Base-by-base conservation (phyloP, 495 filamentous ascomycete species). In the Hyaloscypha hepaticicola region DNA sequence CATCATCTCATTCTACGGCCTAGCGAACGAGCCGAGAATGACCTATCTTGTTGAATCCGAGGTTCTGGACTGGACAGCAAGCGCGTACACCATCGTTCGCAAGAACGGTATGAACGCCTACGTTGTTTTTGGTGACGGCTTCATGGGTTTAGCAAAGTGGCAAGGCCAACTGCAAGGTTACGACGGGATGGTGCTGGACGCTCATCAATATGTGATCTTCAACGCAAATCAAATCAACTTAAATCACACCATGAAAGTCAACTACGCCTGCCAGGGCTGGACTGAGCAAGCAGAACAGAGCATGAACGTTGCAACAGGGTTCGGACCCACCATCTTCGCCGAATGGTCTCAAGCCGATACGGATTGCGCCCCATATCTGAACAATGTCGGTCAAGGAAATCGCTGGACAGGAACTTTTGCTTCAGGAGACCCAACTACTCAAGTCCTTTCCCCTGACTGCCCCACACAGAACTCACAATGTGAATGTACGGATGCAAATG, bases 321-420 rank as follows among this genome's bases (percentile, higher is more conserved):
- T 93, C 81, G 96, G 96, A 0, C 95, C 95, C 5, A 97, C 93
- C n/a, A 87, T 98, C 59, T 91, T 94, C 73, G 96, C 94, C 70
- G 96, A 99, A 82, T 99, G 93, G 92, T 92, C 88, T 3, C 95
- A 98, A 81, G 94, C 96, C 50, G 96, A 99, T 73, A 98, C 96
- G 14, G 96, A 99, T 77, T 99, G 96, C 78, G 86, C 92, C 2
- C 66, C 82, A 67, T 87, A 93, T 71, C 83, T 99, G 64, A 98
- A 96, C 75, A 92, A 97, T 74, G 92, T 97, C 58, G 89, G 88
- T 68, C 81, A 85, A 66, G 96, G 96, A 60, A 90, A 87, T 58
- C 87, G 96, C 52, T 99, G 96, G 96, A 88, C 90, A 73, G 96
- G 96, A 41, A 94, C 91, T 1, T 76, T 76, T 64, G 69, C 78